phyloP scores from a whole-genome alignment of 805 yeast species.

The Teunomyces atbi region DNA sequence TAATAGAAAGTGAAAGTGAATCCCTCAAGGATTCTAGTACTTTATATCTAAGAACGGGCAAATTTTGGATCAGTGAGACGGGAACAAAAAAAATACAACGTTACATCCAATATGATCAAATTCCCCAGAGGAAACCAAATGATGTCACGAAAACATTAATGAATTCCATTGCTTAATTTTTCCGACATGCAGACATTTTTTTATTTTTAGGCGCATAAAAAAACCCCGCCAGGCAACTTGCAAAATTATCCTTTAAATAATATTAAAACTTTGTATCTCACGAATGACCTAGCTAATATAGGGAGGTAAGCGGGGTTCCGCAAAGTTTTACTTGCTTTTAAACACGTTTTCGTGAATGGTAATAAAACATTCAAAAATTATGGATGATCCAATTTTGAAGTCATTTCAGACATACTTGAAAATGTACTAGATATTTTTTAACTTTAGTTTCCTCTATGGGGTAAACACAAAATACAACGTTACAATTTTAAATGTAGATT shows the following conservation, averaged over 20 bases:
- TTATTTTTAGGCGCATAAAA: neutral
- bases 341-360: neutral
- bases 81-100: slow-evolving; percentile 5
- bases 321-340: neutral
- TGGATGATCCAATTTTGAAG: neutral
- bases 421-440: neutral
- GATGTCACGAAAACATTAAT: too few relatives aligned
- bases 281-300: too few relatives aligned
- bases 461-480: slow-evolving; percentile 1
- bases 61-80: neutral
- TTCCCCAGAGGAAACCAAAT: too few relatives aligned
- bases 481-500: neutral
- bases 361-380: neutral
- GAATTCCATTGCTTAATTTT: neutral
- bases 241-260: too few relatives aligned
- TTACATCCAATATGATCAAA: slow-evolving; percentile 1
- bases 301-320: too few relatives aligned
- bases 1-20: neutral
- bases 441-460: neutral
- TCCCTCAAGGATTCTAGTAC: neutral
- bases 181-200: neutral
- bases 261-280: too few relatives aligned
- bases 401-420: neutral
- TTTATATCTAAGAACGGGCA: neutral
- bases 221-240: neutral